Conservation (phyloP, 202 grass and related monocot genomes). For the Setaria viridis region DNA sequence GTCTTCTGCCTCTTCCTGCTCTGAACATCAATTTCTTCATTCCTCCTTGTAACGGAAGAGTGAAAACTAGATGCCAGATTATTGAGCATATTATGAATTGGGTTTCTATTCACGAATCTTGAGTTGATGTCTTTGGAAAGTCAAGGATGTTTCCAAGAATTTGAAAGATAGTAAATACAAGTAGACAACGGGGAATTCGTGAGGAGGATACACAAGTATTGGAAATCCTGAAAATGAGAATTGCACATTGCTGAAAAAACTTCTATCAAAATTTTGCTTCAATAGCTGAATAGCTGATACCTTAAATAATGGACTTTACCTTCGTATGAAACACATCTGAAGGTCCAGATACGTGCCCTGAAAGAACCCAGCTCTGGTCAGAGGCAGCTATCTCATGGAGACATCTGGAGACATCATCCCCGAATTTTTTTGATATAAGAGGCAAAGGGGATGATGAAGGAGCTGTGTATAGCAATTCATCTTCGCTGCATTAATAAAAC, state of each 20-base stretch:
- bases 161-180: slow-evolving; percentile 24
- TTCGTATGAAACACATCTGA: slow-evolving; percentile 63
- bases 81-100: slow-evolving; percentile 89
- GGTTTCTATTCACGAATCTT: slow-evolving; percentile 79
- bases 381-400: slow-evolving; percentile 79
- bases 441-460: slow-evolving; percentile 65
- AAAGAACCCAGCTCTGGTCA: slow-evolving; percentile 70
- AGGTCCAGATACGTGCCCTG: slow-evolving; percentile 84
- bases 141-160: slow-evolving; percentile 55
- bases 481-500: slow-evolving; percentile 63
- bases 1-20: slow-evolving; percentile 73
- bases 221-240: slow-evolving; percentile 82
- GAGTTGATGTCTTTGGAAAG: slow-evolving; percentile 86
- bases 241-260: slow-evolving; percentile 41
- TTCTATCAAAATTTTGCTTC: slow-evolving; percentile 37
- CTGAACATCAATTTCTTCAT: slow-evolving; percentile 55
- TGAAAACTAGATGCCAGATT: slow-evolving; percentile 72
- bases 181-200: background rate
- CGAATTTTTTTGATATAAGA: slow-evolving; percentile 77
- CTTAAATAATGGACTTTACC: slow-evolving; percentile 51
- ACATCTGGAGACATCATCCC: slow-evolving; percentile 72
- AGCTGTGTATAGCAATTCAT: slow-evolving; percentile 71
- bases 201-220: slow-evolving; percentile 96
- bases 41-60: slow-evolving; percentile 43
- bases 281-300: background rate